Base-by-base conservation (phyloP, 805 yeast genomes). In the Scheffersomyces coipomensis region DNA sequence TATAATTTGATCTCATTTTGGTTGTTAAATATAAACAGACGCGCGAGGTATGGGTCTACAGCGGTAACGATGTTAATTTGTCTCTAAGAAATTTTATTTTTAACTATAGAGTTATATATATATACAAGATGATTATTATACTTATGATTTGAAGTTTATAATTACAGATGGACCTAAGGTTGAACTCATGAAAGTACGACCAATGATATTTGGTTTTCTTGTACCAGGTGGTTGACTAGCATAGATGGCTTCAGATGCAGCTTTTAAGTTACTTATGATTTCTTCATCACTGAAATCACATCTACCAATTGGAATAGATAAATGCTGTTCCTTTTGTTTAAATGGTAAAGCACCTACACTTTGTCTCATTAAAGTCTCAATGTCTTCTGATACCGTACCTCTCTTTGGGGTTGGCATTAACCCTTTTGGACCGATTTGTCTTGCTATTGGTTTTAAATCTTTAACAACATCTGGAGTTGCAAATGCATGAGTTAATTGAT, bases 321-420 rank as follows among this genome's bases (percentile, higher is more conserved):
- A 68, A 44, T 71, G 70, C 33, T 73, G 70, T 31, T 75, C 78
- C 51, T 74, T 76, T 64, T 89, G 95, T 70, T 86, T 86, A 73
- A 86, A 88, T 13, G 88, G 83, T 52, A 80, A 71, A 29, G 86
- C 76, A 22, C 93, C 93, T 32, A 79, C 64, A 35, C 81, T 78
- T 7, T 70, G 64, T 26, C 61, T 54, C 43, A 90, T 72, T 42
- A 83, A 64, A 6, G 60, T 59, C 16, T 66, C 67, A 22, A 88
- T 65, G 51, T 88, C 79, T n/a, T 78, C 76, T 11, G 43, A 48
- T 7, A 91, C 93, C 1, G 97, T 89, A 13, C 96, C 96, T 56
- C 81, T 85, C 66, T 88, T 89, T 11, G 77, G 81, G 32, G 77
- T 75, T 34, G 99, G 98, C 86, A 90, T 83, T 50, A 93, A 73